Percentiles rank a stretch among this genome's conserved stretches.
phyloP scores from a whole-genome alignment of 352 stramenopile species.

The Phytophthora crassamura region DNA sequence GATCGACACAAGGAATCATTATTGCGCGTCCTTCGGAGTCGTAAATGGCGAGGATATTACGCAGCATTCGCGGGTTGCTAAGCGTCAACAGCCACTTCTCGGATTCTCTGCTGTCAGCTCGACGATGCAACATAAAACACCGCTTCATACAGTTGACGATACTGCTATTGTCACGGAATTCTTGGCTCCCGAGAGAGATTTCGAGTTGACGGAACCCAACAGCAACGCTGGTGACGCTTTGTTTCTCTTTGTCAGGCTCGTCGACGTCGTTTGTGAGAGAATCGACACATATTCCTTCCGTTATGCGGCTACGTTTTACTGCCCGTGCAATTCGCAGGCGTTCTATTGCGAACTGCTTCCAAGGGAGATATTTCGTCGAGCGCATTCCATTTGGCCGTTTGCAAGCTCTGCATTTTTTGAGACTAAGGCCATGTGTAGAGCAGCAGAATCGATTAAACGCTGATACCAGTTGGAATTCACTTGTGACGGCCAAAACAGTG shows the following conservation, averaged over 20 bases:
- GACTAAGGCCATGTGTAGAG: constrained; percentile 13
- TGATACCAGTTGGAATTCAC: constrained; percentile 13
- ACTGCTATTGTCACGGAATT: constrained; percentile 6
- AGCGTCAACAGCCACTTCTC: constrained; percentile 20
- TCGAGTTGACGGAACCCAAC: constrained; percentile 42
- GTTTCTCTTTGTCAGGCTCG: constrained; percentile 30
- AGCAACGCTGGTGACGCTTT: constrained; percentile 28
- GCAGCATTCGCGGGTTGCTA: constrained; percentile 19
- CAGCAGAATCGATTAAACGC: constrained; percentile 16
- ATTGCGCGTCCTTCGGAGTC: constrained; percentile 17
- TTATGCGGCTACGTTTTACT: constrained; percentile 28
- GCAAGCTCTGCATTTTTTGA: not conserved
- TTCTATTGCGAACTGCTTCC: constrained; percentile 66
- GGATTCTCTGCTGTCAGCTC: not conserved
- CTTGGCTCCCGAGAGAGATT: constrained; percentile 28
- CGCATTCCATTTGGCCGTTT: constrained; percentile 23
- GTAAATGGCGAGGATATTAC: constrained; percentile 11
- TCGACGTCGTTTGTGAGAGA: constrained; percentile 2
- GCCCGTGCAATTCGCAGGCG: constrained; percentile 47
- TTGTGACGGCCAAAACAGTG: constrained; percentile 36
- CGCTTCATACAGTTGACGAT: constrained; percentile 16
- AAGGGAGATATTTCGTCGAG: constrained; percentile 57
- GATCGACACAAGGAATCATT: constrained; percentile 13
- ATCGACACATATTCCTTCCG: constrained; percentile 16
- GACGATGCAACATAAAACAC: constrained; percentile 15